These are phyloP conservation scores for Metschnikowia shivogae DNA, from an alignment of 805 yeast species.

Conservation along the genomic window DNA sequence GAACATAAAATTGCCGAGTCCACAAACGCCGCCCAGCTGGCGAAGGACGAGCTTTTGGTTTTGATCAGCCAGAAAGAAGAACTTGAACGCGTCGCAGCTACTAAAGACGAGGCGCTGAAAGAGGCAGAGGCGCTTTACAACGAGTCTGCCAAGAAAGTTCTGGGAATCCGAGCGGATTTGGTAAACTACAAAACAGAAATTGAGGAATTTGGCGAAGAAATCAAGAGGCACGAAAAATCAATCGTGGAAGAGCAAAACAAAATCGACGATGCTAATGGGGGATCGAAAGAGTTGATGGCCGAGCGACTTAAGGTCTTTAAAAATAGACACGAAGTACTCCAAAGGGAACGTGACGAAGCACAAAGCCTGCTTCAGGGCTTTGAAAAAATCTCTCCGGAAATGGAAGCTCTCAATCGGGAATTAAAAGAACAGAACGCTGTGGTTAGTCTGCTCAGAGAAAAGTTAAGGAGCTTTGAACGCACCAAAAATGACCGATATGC, in stretches of 20 bases:
- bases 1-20: constrained; percentile 20
- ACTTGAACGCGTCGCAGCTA: background rate
- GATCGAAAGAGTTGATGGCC: constrained; percentile 34
- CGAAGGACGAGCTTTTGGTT: background rate
- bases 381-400: constrained; percentile 7
- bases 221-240: constrained; percentile 17
- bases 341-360: constrained; percentile 7
- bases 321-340: constrained; percentile 8
- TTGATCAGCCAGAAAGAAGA: background rate
- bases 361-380: constrained; percentile 7
- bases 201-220: constrained; percentile 10
- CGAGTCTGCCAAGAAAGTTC: constrained; percentile 10
- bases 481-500: constrained; percentile 32
- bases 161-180: constrained; percentile 10
- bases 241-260: constrained; percentile 33
- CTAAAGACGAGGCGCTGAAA: constrained; percentile 1
- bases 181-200: constrained; percentile 20
- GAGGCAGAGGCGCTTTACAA: constrained; percentile 7
- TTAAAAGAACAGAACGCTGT: constrained; percentile 6
- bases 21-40: background rate
- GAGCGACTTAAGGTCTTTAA: constrained; percentile 15
- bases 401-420: constrained; percentile 12
- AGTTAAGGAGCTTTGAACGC: constrained; percentile 9
- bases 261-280: constrained; percentile 42
- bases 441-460: constrained; percentile 5